These are phyloP conservation scores for Eremochloa ophiuroides DNA, from an alignment of 176 grass and related monocot species.

Conservation along the genomic window DNA sequence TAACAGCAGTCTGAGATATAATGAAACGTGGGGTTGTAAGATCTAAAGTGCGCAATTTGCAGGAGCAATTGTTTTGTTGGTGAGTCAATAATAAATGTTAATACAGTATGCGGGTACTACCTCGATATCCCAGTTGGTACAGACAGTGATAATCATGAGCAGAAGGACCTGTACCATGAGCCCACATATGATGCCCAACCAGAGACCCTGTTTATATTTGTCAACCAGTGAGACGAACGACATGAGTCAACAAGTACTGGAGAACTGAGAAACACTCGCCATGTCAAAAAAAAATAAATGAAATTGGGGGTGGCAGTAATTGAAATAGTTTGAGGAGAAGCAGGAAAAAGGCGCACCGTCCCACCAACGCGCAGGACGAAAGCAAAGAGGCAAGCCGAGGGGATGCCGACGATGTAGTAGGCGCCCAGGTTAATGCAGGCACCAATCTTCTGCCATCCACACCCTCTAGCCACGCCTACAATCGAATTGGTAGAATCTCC, in stretches of 20 bases:
- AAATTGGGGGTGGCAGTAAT: background rate
- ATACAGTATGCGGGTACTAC: constrained; percentile 9
- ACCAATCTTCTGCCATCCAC: too few species aligned
- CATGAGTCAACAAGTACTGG: background rate
- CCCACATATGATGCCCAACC: constrained; percentile 75
- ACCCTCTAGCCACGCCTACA: too few species aligned
- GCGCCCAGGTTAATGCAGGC: too few species aligned
- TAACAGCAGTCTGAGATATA: background rate
- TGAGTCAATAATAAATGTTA: background rate
- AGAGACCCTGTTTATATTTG: constrained; percentile 49
- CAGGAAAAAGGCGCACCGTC: constrained; percentile 17
- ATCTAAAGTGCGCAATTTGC: background rate
- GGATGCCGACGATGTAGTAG: too few species aligned
- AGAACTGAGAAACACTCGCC: background rate
- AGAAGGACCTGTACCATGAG: constrained; percentile 50
- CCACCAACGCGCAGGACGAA: constrained; percentile 59
- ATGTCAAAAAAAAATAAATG: too few species aligned
- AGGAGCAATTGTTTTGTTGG: background rate
- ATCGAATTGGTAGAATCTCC: too few species aligned
- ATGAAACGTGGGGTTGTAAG: too few species aligned
- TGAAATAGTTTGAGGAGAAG: background rate
- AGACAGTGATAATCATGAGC: constrained; percentile 36
- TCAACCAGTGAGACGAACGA: background rate
- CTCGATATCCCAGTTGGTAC: constrained; percentile 69
- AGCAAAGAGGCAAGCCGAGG: constrained; percentile 11